Percentiles rank a stretch among this genome's conserved stretches.
Conservation (phyloP, 2,329 filamentous ascomycete species). For the Diaporthe sp. region DNA sequence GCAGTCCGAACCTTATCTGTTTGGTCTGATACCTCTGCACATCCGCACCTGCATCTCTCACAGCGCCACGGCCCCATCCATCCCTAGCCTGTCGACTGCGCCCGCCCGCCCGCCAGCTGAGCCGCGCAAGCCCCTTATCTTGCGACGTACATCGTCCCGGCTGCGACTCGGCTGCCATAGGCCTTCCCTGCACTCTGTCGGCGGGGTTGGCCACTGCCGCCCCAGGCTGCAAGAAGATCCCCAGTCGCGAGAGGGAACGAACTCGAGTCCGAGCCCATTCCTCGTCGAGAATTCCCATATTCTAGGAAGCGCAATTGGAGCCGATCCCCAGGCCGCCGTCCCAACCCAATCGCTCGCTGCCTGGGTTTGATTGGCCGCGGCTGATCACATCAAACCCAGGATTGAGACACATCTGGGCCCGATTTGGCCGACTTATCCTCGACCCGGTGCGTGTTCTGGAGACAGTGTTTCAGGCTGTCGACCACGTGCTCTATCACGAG, state of each 20-base stretch:
- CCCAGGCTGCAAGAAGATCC: background rate
- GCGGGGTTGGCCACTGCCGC: background rate
- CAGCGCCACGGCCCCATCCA: background rate
- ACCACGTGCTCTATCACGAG: constrained; percentile 6
- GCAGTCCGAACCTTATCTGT: constrained; percentile 17
- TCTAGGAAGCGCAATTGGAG: background rate
- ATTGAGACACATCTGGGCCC: background rate
- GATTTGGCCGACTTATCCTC: constrained; percentile 4
- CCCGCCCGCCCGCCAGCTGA: constrained; percentile 7
- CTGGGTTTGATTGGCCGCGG: constrained; percentile 21
- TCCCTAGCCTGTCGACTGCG: background rate
- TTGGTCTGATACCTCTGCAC: constrained; percentile 7
- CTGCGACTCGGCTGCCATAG: background rate
- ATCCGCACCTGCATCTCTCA: background rate
- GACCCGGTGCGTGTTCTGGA: background rate
- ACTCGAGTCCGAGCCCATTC: constrained; percentile 10
- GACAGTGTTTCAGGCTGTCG: background rate
- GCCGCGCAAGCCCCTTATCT: constrained; percentile 15
- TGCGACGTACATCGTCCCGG: constrained; percentile 19
- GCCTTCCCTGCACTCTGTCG: background rate
- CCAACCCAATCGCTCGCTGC: background rate
- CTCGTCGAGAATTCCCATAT: no score
- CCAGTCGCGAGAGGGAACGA: background rate
- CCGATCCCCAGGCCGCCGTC: background rate
- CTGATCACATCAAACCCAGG: constrained; percentile 8